A percentile compares a stretch with the other conserved stretches of the same genome.
Conservation (phyloP, 495 filamentous ascomycete genomes). For the Patellaria atrata region DNA sequence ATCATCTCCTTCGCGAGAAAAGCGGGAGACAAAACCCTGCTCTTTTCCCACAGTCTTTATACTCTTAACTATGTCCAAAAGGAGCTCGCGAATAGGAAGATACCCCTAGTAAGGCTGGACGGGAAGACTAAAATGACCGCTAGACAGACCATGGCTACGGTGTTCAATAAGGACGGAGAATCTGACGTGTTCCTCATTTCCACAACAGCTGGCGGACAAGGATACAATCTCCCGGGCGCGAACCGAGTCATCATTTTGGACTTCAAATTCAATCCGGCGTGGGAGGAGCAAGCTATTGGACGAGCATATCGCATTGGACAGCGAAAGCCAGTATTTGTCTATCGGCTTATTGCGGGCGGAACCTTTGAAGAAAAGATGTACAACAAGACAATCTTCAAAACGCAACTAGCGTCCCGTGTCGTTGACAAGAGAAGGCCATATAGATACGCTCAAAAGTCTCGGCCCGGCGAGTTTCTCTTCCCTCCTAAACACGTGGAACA, state of each 20-base stretch:
- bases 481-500: constrained; percentile 38
- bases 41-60: constrained; percentile 62
- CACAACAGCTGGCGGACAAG: constrained; percentile 65
- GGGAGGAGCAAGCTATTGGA: constrained; percentile 81
- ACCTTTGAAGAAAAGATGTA: constrained; percentile 63
- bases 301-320: constrained; percentile 82
- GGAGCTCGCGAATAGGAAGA: constrained; percentile 28
- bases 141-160: constrained; percentile 46
- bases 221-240: constrained; percentile 70
- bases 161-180: constrained; percentile 43
- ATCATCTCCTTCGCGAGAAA: constrained; percentile 50
- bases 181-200: constrained; percentile 60
- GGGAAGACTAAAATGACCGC: constrained; percentile 38
- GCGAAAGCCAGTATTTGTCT: constrained; percentile 69
- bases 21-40: constrained; percentile 54
- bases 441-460: constrained; percentile 38
- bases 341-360: constrained; percentile 66
- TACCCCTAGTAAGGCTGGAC: constrained; percentile 44
- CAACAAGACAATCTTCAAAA: constrained; percentile 65
- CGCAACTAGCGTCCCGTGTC: constrained; percentile 58
- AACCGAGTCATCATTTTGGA: constrained; percentile 86
- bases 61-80: constrained; percentile 55
- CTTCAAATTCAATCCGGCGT: constrained; percentile 61
- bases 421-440: constrained; percentile 69
- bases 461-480: constrained; percentile 39